Evolutionary conservation across 208 protist genomes (phyloP).

Genomic region (Trypanosoma scelopori): DNA sequence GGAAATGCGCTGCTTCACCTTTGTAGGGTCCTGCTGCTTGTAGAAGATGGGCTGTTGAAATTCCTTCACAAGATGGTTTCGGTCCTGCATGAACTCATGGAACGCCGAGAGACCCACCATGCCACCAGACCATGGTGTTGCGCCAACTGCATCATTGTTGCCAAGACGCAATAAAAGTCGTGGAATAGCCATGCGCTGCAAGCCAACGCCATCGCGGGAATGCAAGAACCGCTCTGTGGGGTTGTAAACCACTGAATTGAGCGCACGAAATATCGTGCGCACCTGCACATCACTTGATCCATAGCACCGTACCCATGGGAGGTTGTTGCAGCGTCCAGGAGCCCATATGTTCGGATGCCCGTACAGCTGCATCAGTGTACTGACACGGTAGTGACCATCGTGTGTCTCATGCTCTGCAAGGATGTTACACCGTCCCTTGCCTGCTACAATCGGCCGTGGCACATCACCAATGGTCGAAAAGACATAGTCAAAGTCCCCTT

Average conservation of each 20-base stretch:
- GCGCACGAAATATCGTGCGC: conserved; percentile 69
- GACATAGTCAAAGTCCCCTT: conserved; percentile 80
- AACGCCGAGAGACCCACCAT: conserved; percentile 64
- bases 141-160: conserved; percentile 67
- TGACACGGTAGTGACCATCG: conserved; percentile 83
- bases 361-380: conserved; percentile 84
- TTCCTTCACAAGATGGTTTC: conserved; percentile 74
- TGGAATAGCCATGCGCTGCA: conserved; percentile 60
- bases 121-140: conserved; percentile 77
- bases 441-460: conserved; percentile 50
- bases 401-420: conserved; percentile 63
- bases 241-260: conserved; percentile 76
- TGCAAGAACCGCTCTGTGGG: conserved; percentile 61
- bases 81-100: conserved; percentile 82
- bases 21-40: conserved; percentile 78
- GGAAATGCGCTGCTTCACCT: conserved; percentile 64
- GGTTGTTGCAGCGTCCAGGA: conserved; percentile 72
- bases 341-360: conserved; percentile 74
- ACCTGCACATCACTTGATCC: conserved; percentile 75
- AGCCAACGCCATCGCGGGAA: conserved; percentile 54
- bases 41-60: conserved; percentile 80
- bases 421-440: conserved; percentile 45
- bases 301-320: conserved; percentile 64
- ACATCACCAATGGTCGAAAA: conserved; percentile 75
- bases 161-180: conserved; percentile 75